Evolutionary conservation across 1,284 basidiomycete genomes (phyloP), one percentile per base, ranked within the genome.

Genomic region (Ceratobasidium papillatum): DNA sequence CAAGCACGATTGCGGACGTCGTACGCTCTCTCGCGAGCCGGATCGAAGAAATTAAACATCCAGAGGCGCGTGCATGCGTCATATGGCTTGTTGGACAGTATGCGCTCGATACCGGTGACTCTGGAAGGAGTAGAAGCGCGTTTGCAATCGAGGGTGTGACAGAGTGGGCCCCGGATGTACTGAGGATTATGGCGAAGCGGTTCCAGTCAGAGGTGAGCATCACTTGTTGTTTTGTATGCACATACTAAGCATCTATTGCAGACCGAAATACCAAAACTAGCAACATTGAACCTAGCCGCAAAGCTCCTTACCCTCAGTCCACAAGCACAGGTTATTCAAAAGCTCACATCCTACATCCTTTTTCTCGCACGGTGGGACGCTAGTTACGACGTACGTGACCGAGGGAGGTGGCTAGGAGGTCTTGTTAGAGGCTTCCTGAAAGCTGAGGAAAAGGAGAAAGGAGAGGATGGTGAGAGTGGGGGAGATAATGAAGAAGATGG

Each of bases 21-120:
- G 91, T 96, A 11, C 87, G 89, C 0, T 87, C 90, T 41, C 88
- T 98, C 4, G 91, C 93, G 0, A 85, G 87, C 66, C 85, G 88
- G 38, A 87, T 96, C 47, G 92, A 94, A 72, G 90, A 90, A 65
- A 93, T 98, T 63, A 86, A 84, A 17, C 92, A 95, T 79, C 85
- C 91, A 0, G 86, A 89, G 76, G 94, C 96, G 0, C 85, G 93
- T 30, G 94, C 94, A 0, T 95, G 92, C 78, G 89, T 97, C 0
- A 84, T 95, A 49, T 96, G 95, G 94, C 87, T 98, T 0, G 94
- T 95, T 0, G 96, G 96, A 0, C 94, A 96, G 81, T 94, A 94
- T 80, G 87, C 92, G 2, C 84, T 84, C 8, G 78, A 81, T 0
- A 76, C 36, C 80, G 0, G 43, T 14, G 30, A 30, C 22, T 14